Percentiles rank a stretch among this genome's conserved stretches.
phyloP scores from a whole-genome alignment of 345 rosid genomes.

The Populus nigra region DNA sequence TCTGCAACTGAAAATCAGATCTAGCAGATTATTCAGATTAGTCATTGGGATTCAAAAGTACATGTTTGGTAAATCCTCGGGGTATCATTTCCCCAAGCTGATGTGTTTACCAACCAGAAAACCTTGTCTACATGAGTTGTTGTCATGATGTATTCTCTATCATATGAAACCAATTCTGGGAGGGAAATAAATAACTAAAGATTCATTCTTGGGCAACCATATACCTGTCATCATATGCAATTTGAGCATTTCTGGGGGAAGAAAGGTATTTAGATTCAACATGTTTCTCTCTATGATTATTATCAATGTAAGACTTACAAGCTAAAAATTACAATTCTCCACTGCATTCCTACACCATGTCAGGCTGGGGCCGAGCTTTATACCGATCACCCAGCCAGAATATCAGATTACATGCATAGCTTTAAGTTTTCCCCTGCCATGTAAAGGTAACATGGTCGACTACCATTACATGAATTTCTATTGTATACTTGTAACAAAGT shows the following conservation, averaged over 20 bases:
- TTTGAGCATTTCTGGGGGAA: too few relatives aligned
- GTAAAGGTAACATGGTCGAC: conserved; percentile 3
- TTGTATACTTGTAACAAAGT: conserved; percentile 5
- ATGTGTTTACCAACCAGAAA: neutral
- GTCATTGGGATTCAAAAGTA: neutral
- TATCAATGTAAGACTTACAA: neutral
- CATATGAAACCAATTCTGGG: too few relatives aligned
- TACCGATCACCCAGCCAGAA: conserved; percentile 12
- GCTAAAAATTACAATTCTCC: neutral
- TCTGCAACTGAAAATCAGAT: neutral
- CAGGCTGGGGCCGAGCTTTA: conserved; percentile 12
- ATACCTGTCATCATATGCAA: too few relatives aligned
- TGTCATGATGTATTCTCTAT: too few relatives aligned
- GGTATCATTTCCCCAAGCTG: neutral
- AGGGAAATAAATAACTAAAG: too few relatives aligned
- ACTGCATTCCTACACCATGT: conserved; percentile 18
- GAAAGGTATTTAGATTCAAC: neutral
- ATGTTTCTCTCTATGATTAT: neutral
- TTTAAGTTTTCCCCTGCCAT: conserved; percentile 1
- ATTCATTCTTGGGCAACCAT: too few relatives aligned
- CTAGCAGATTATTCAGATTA: neutral
- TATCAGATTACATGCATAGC: conserved; percentile 5
- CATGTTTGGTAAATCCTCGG: neutral
- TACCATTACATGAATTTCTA: conserved; percentile 6
- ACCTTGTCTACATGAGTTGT: neutral